Evolutionary conservation across 2,329 filamentous ascomycete species (phyloP), one percentile per base, ranked within the genome.

Genomic region (Nemania bipapillata): DNA sequence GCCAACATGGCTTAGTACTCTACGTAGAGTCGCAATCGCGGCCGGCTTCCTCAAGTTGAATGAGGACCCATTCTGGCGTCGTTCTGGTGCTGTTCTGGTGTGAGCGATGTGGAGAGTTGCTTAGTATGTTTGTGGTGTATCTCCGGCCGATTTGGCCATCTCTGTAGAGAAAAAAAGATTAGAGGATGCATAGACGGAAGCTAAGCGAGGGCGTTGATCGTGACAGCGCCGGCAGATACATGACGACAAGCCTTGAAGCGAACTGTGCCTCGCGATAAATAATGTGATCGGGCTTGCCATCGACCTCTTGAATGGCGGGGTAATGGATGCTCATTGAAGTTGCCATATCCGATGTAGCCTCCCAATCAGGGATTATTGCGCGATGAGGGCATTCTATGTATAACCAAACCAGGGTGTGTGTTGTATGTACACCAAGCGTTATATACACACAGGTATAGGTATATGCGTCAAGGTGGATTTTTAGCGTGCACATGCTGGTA

Each of bases 221-320:
- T 45, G 40, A n/a, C 15, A 45, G 15, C 40, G 20, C 15, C 4
- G n/a, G 15, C 20, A 45, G 15, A 40, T 40, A 40, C 3, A 40
- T 40, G 15, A 45, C 15, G 40, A 45, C 40, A 45, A 55, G n/a
- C 26, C 50, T 37, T 15, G 9, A 28, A 49, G 37, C 22, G 30
- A 63, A 6, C 26, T 42, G 58, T 37, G 22, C 49, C 32, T 42
- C 47, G 7, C 40, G 4, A 20, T 15, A 24, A 35, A 35, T 26
- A 32, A 26, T 11, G 7, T 49, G 45, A 26, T 40, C n/a, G 20
- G n/a, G 17, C 40, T n/a, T 45, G 40, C 58, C 35, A 9, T 17
- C 11, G n/a, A 26, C n/a, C n/a, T n/a, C n/a, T 37, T 30, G 26
- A 58, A 58, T 58, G 62, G 62, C 54, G 62, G 62, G 62, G 53